Evolutionary conservation across 2,329 filamentous ascomycete species (phyloP).

Genomic region (Graphiopsis chlorocephala): DNA sequence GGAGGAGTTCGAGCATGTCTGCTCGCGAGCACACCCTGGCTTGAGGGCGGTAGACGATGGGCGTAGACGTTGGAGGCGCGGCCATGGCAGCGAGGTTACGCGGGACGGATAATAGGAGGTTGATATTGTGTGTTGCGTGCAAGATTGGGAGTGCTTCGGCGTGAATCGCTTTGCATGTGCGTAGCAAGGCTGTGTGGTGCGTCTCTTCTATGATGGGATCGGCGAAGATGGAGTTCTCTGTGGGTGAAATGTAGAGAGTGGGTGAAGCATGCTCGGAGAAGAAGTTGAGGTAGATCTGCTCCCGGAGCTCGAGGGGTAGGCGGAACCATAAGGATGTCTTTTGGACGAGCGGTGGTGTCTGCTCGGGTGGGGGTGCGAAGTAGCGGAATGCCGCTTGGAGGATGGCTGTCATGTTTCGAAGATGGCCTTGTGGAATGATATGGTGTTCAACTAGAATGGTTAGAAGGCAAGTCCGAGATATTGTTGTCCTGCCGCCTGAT

Average conservation of each 20-base stretch:
- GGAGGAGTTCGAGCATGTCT: not conserved
- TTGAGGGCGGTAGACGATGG: not conserved
- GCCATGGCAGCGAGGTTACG: accelerated
- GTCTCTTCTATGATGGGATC: not conserved
- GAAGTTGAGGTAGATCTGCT: not conserved
- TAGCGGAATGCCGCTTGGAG: not conserved
- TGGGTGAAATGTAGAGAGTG: not conserved
- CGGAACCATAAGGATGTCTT: not conserved
- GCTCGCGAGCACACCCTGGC: not conserved
- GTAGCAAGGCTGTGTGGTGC: not conserved
- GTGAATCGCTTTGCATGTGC: constrained; percentile 5
- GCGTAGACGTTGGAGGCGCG: not conserved
- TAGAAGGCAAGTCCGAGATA: not conserved
- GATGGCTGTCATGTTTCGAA: not conserved
- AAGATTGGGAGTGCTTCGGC: not conserved
- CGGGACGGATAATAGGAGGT: not conserved
- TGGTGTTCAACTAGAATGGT: not conserved
- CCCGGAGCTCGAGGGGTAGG: not conserved
- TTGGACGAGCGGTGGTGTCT: not conserved
- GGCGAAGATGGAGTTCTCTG: not conserved
- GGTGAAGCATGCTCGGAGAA: not conserved
- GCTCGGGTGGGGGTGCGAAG: not conserved
- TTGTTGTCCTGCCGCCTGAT: not conserved
- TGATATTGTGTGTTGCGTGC: not conserved
- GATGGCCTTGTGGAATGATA: not conserved